Evolutionary conservation across 345 rosid species (phyloP).

Genomic region (Microcos paniculata): DNA sequence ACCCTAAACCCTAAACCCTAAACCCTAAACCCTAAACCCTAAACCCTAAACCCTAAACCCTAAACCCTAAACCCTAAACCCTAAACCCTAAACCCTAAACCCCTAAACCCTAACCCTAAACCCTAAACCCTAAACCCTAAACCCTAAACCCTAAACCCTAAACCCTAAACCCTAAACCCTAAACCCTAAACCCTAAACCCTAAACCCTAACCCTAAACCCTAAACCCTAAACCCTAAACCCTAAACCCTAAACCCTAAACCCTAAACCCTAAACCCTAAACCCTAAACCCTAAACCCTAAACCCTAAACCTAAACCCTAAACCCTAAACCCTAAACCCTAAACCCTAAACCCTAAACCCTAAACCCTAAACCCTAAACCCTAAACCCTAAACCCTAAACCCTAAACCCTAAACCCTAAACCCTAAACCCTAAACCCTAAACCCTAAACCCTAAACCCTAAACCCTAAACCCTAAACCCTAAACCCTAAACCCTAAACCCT

Average conservation of each 20-base stretch:
- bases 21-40: too few relatives aligned
- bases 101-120: too few relatives aligned
- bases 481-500: slow-evolving; percentile 21
- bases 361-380: slow-evolving; percentile 14
- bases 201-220: too few relatives aligned
- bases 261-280: slow-evolving; percentile 11
- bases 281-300: slow-evolving; percentile 23
- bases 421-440: slow-evolving; percentile 17
- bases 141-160: too few relatives aligned
- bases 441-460: slow-evolving; percentile 18
- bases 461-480: slow-evolving; percentile 18
- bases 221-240: too few relatives aligned
- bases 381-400: slow-evolving; percentile 15
- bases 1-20: too few relatives aligned
- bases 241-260: slow-evolving; percentile 15
- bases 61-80: too few relatives aligned
- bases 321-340: slow-evolving; percentile 13
- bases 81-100: too few relatives aligned
- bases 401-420: slow-evolving; percentile 18
- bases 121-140: too few relatives aligned
- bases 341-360: slow-evolving; percentile 16
- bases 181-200: too few relatives aligned
- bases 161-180: too few relatives aligned
- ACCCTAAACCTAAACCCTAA: slow-evolving; percentile 23
- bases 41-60: too few relatives aligned